These are phyloP conservation scores for Dryas drummondii DNA, from an alignment of 306 rosid genomes.

Conservation along the genomic window DNA sequence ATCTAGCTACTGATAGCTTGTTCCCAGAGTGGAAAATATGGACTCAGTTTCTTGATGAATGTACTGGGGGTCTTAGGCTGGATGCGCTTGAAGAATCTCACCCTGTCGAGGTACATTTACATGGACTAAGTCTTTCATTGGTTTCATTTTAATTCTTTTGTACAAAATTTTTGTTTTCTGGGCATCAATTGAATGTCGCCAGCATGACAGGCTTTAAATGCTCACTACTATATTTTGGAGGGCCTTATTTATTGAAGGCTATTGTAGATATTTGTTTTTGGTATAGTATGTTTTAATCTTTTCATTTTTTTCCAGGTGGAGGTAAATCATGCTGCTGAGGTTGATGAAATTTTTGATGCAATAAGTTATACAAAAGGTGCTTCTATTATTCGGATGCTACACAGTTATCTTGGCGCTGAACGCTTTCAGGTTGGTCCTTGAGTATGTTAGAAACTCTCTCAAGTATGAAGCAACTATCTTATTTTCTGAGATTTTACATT, in stretches of 20 bases:
- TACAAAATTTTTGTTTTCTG: background rate
- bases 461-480: background rate
- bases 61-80: slow-evolving; percentile 67
- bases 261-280: background rate
- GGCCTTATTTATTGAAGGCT: background rate
- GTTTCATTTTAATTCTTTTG: background rate
- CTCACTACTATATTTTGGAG: background rate
- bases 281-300: background rate
- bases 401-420: slow-evolving; percentile 92
- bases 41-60: slow-evolving; percentile 89
- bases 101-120: slow-evolving; percentile 77
- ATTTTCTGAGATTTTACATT: background rate
- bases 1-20: slow-evolving; percentile 79
- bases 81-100: slow-evolving; percentile 95
- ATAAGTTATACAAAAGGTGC: slow-evolving; percentile 93
- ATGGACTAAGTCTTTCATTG: slow-evolving; percentile 6
- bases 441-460: slow-evolving; percentile 2
- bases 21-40: slow-evolving; percentile 96
- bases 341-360: slow-evolving; percentile 91
- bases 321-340: slow-evolving; percentile 82
- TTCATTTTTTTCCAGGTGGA: slow-evolving; percentile 67
- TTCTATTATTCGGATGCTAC: slow-evolving; percentile 90
- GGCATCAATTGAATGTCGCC: background rate
- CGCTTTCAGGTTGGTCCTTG: slow-evolving; percentile 72
- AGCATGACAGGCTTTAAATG: background rate